Evolutionary conservation across 805 yeast genomes (phyloP), one percentile per base, ranked within the genome.

Genomic region (Cyberlindnera veronae): DNA sequence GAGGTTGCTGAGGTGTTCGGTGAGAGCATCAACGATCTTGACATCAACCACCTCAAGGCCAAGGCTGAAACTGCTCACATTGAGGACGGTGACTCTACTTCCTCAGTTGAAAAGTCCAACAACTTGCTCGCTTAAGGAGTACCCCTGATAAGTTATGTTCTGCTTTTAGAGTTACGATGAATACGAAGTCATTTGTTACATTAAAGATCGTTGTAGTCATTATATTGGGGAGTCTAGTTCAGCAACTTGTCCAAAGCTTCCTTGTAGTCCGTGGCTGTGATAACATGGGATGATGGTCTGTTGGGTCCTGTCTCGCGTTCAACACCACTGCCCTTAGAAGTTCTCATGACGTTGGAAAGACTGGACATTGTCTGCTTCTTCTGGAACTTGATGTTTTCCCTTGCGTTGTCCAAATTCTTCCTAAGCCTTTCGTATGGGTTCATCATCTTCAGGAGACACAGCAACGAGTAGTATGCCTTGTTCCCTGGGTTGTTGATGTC

Each of bases 1-100:
- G 68, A 66, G 46, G 66, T 67, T 39, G 63, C 63, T 13, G 58
- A 53, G 36, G 61, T 58, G 19, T 63, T 63, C 36, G 66, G 61
- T 39, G 67, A 60, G 30, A 31, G 38, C 20, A 43, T 51, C 28
- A 41, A 44, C 37, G 53, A 51, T 2, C 24, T 38, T 18, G 49
- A 44, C 20, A 17, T 49, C 15, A 32, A 42, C 12, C 46, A 41
- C 29, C 15, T 49, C 15, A 45, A 46, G 43, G 38, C 38, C 9
- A 52, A 52, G 40, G 49, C 50, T 10, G 39, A 31, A 22, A 34
- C 37, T 23, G 35, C 40, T 11, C 53, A 52, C 34, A 19, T 47
- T 35, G 57, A 52, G 39, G 38, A 42, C 30, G 46, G 34, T 27
- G 44, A 42, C 23, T 23, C 21, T 16, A 18, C 46, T 19, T 41